These are phyloP conservation scores for Brassica cretica DNA, from an alignment of 345 rosid genomes.

Conservation along the genomic window DNA sequence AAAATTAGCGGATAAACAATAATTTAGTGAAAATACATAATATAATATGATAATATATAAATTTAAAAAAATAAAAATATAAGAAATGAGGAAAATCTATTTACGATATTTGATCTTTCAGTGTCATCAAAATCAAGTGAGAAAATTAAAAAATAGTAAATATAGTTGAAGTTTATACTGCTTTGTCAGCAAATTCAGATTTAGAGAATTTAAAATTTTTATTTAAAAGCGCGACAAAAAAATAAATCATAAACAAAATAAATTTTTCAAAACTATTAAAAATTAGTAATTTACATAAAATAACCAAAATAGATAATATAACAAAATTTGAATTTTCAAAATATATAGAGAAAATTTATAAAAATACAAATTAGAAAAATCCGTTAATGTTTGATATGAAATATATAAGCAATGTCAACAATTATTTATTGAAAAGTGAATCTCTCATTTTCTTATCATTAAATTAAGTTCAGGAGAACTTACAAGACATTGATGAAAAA, in stretches of 20 bases:
- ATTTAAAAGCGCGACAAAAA: too few relatives aligned
- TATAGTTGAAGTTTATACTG: too few relatives aligned
- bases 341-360: not conserved
- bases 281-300: not conserved
- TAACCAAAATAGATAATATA: not conserved
- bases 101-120: not conserved
- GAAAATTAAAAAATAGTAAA: too few relatives aligned
- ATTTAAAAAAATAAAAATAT: too few relatives aligned
- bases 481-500: not conserved
- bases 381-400: not conserved
- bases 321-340: too few relatives aligned
- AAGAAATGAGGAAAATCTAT: not conserved
- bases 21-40: too few relatives aligned
- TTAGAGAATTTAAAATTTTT: not conserved
- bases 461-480: not conserved
- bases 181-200: not conserved
- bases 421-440: too few relatives aligned
- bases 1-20: not conserved
- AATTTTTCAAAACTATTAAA: too few relatives aligned
- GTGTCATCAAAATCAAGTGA: not conserved
- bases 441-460: not conserved
- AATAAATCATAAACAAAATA: too few relatives aligned
- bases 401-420: not conserved
- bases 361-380: not conserved
- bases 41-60: too few relatives aligned